Evolutionary conservation across 352 stramenopile genomes (phyloP), one percentile per base, ranked within the genome.

Genomic region (Phytophthora pistaciae): DNA sequence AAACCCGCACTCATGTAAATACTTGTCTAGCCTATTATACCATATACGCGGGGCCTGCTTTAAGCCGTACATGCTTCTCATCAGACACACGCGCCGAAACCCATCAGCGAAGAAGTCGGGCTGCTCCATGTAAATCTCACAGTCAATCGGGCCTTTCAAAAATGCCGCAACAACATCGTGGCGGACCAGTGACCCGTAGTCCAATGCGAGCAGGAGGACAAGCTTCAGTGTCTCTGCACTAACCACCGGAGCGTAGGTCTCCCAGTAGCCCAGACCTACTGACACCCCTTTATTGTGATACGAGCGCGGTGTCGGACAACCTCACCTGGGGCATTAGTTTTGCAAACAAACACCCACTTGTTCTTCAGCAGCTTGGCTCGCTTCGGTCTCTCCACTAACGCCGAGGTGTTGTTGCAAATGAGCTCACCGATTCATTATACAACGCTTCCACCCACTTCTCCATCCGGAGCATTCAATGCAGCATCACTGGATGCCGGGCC

Each of bases 151-250:
- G 2, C 48, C 64, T 42, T 65, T 65, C 4, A 70, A 40, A 18
- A 70, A 65, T 1, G 56, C 23, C 14, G 64, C 60, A 2, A 70
- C 64, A 50, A 70, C 61, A 14, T 70, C 25, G 31, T 65, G 64
- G 14, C n/a, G 5, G 25, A 46, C 55, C 1, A 48, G 14, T 0
- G 65, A 14, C 0, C 56, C 46, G 2, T 49, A 44, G 9, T 65
- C 31, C 18, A 70, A 20, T 49, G 64, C 56, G n/a, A 70, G 13
- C 23, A 66, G 21, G 2, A 65, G 13, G 1, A 70, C 10, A 3
- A 70, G 13, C 13, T 50, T 29, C 11, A 66, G 48, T 20, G 59
- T 36, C 9, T 58, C 59, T 21, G 46, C 36, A 10, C 31, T 29
- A 21, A 70, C 56, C 2, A 64, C 63, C 4, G 54, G 54, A 16